Evolutionary conservation across 2,329 filamentous ascomycete species (phyloP).

Genomic region (Incumbomyces delicatus): DNA sequence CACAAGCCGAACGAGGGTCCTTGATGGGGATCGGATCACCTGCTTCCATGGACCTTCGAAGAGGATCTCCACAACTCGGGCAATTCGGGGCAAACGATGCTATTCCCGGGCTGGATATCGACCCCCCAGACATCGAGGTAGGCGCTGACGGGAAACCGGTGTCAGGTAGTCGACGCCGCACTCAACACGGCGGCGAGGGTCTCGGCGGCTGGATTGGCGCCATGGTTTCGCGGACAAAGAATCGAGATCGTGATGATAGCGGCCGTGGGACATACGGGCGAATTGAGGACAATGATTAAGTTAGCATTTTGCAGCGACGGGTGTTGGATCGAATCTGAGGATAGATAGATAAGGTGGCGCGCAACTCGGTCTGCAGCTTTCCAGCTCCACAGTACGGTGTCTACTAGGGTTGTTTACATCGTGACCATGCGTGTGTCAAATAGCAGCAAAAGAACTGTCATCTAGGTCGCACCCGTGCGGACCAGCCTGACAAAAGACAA

Average conservation of each 20-base stretch:
- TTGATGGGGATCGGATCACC: conserved; percentile 71
- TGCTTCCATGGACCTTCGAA: conserved; percentile 54
- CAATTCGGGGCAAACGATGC: conserved; percentile 51
- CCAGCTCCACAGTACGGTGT: background rate
- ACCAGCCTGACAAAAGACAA: too few species aligned
- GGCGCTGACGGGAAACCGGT: conserved; percentile 41
- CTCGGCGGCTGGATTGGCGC: conserved; percentile 61
- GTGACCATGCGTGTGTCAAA: background rate
- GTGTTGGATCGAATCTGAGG: background rate
- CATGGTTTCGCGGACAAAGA: conserved; percentile 38
- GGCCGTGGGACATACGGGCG: conserved; percentile 18
- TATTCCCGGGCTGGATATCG: conserved; percentile 73
- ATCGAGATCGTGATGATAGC: conserved; percentile 14
- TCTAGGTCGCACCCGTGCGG: too few species aligned
- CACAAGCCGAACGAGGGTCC: conserved; percentile 71
- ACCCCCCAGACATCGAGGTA: conserved; percentile 57
- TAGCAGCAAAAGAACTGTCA: too few species aligned
- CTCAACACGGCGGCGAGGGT: conserved; percentile 39
- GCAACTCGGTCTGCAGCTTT: background rate
- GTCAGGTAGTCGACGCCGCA: conserved; percentile 26
- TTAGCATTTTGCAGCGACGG: background rate
- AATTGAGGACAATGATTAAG: conserved; percentile 19
- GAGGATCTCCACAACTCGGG: conserved; percentile 18
- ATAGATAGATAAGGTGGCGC: background rate
- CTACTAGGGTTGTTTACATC: background rate